phyloP scores from a whole-genome alignment of 1,284 basidiomycete species.

The Retiboletus flavoniger region DNA sequence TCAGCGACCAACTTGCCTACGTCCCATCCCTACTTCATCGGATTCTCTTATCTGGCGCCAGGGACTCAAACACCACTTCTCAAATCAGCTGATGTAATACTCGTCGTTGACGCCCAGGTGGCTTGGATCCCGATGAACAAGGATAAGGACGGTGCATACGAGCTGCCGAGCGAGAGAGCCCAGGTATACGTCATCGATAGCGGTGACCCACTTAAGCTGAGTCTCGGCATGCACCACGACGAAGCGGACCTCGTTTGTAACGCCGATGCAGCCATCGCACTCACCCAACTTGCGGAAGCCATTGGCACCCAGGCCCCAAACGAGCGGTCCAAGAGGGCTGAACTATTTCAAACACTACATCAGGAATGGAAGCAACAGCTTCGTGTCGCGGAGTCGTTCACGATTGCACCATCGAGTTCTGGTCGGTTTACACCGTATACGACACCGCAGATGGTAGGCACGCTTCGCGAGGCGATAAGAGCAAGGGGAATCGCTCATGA shows the following conservation, averaged over 20 bases:
- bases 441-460: conserved; percentile 48
- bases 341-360: conserved; percentile 22
- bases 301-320: conserved; percentile 22
- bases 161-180: conserved; percentile 41
- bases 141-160: conserved; percentile 32
- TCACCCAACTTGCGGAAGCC: conserved; percentile 48
- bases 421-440: conserved; percentile 35
- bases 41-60: conserved; percentile 45
- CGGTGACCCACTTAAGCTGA: conserved; percentile 58
- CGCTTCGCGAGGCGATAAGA: conserved; percentile 46
- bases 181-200: conserved; percentile 61
- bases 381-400: conserved; percentile 23
- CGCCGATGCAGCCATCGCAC: conserved; percentile 53
- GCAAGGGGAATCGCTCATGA: conserved; percentile 25
- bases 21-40: conserved; percentile 55
- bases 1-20: conserved; percentile 54
- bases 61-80: conserved; percentile 48
- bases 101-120: conserved; percentile 62
- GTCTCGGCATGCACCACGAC: conserved; percentile 53
- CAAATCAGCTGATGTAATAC: conserved; percentile 55
- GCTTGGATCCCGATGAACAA: conserved; percentile 62
- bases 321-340: conserved; percentile 1
- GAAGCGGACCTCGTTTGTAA: conserved; percentile 57
- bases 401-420: conserved; percentile 4
- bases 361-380: conserved; percentile 28